A percentile compares a stretch with the other conserved stretches of the same genome.
These are phyloP conservation scores for Ascocoryne sarcoides DNA, from an alignment of 2,329 filamentous ascomycete species.

Conservation along the genomic window DNA sequence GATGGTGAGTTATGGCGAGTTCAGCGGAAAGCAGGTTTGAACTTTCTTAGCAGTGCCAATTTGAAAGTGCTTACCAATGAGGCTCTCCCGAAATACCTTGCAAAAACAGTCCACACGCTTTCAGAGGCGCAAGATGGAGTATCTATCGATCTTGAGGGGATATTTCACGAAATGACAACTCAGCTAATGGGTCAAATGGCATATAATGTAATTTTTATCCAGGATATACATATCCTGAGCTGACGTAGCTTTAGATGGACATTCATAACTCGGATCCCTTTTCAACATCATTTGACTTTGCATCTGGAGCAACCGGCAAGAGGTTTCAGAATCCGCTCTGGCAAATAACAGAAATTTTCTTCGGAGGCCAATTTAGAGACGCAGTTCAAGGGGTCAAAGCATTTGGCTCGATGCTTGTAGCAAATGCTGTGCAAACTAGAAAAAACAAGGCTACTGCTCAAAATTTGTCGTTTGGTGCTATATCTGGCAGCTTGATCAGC, in stretches of 20 bases:
- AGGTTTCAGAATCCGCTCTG: slow-evolving; percentile 60
- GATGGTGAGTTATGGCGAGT: slow-evolving; percentile 55
- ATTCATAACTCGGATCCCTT: slow-evolving; percentile 55
- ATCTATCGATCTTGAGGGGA: slow-evolving; percentile 46
- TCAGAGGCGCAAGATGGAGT: slow-evolving; percentile 17
- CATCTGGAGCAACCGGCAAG: slow-evolving; percentile 49
- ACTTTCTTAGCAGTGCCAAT: slow-evolving; percentile 50
- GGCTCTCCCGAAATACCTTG: slow-evolving; percentile 46
- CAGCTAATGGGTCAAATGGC: slow-evolving; percentile 60
- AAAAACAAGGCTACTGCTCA: slow-evolving; percentile 16
- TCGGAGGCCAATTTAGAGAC: slow-evolving; percentile 38
- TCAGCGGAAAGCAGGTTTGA: slow-evolving; percentile 52
- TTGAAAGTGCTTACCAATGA: slow-evolving; percentile 47
- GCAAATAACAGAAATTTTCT: slow-evolving; percentile 47
- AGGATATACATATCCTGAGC: neutral
- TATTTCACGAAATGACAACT: slow-evolving; percentile 56
- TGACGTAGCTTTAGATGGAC: slow-evolving; percentile 42
- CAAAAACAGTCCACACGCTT: slow-evolving; percentile 34
- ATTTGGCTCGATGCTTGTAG: slow-evolving; percentile 50
- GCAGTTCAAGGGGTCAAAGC: slow-evolving; percentile 42
- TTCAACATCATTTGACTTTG: slow-evolving; percentile 51
- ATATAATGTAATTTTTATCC: slow-evolving; percentile 40
- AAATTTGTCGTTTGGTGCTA: slow-evolving; percentile 23
- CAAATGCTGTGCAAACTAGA: slow-evolving; percentile 40
- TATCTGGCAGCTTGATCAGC: slow-evolving; percentile 50